Percentiles rank a stretch among this genome's conserved stretches.
Evolutionary conservation across 257 asterid species (phyloP).

Genomic region (Gentiana dahurica): DNA sequence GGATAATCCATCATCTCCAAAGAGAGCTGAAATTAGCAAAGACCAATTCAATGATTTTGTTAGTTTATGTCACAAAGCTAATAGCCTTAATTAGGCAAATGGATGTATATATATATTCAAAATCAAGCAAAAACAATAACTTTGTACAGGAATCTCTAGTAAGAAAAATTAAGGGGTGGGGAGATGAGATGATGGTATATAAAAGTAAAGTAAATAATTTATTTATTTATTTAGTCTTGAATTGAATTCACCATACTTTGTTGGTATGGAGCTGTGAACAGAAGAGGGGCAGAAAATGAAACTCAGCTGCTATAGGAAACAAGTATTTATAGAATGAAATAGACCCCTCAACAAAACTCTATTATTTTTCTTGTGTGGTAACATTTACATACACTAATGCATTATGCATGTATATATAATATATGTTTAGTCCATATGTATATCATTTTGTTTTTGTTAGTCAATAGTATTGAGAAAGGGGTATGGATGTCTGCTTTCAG

Average conservation of each 20-base stretch:
- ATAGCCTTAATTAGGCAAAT: background rate
- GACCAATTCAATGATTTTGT: background rate
- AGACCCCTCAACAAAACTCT: background rate
- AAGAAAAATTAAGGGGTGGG: background rate
- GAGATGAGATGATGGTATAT: background rate
- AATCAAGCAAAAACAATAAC: background rate
- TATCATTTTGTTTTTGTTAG: no score
- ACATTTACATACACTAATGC: no score
- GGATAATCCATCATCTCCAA: conserved; percentile 42
- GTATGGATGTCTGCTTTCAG: no score
- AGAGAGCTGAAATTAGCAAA: conserved; percentile 2
- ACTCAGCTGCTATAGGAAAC: conserved; percentile 26
- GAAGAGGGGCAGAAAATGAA: conserved; percentile 36
- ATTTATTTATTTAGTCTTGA: conserved; percentile 1
- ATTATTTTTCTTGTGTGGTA: no score
- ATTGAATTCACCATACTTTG: conserved; percentile 17
- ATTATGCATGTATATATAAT: no score
- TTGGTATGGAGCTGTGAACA: conserved; percentile 19
- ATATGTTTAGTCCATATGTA: no score
- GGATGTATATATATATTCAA: background rate
- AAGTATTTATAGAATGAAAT: conserved; percentile 32
- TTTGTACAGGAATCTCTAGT: no score
- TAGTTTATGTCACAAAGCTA: background rate
- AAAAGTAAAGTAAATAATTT: background rate
- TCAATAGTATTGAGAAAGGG: no score